Base-by-base conservation (phyloP, 306 rosid species). In the Dryas alaskensis region DNA sequence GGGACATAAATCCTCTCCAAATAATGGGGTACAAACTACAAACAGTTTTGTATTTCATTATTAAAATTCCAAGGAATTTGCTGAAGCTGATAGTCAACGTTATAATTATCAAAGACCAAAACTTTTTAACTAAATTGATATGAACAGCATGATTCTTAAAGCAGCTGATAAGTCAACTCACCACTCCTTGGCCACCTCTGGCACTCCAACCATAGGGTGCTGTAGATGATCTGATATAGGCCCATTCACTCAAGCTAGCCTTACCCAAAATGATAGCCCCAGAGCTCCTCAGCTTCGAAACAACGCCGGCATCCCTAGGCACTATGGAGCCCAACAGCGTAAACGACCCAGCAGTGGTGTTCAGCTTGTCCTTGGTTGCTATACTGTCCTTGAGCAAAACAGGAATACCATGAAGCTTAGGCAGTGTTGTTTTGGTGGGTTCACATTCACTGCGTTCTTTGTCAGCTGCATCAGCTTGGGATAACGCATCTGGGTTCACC, bases 261-360 rank as follows among this genome's bases (percentile, higher is more conserved):
- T 85, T 91, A 25, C 97, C 97, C 25, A 91, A 58, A 3, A 91
- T 85, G 72, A 91, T 66, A 10, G 97, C 97, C 5, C 97, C 97
- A 37, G 86, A 86, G 70, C 75, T 68, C 73, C 94, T 91, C 72
- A 91, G 64, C 86, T 54, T 87, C 3, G 72, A 9, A 53, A 85
- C 89, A 0, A 88, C 94, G 4, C 88, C 90, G 5, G 94, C 90
- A 71, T 91, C 97, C 40, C 86, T 83, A 16, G 89, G 86, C 67
- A 88, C 89, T 14, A 82, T 65, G 3, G 94, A 88, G 3, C 93
- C 90, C 10, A 86, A 78, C 59, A 91, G 61, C 5, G 92, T 89
- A 50, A 51, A 87, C 3, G 97, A 91, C 0, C 94, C 94, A 39
- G 87, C 87, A 4, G 90, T 88, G 7, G 90, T 91, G 69, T 88